phyloP scores from a whole-genome alignment of 768 basidiomycete species.

The Lenzites betulinus region DNA sequence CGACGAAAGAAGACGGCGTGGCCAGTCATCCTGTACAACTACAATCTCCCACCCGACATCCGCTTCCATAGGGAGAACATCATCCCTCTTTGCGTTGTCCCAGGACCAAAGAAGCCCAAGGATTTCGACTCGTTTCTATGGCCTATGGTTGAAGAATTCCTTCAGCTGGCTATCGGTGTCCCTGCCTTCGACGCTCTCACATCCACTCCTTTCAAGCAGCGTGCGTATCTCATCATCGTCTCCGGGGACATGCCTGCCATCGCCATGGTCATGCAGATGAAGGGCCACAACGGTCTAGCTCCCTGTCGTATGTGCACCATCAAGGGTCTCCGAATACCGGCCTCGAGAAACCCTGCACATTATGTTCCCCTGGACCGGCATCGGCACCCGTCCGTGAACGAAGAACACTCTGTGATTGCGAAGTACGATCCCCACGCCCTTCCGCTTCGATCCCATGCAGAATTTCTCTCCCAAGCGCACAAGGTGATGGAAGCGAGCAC shows the following conservation, averaged over 20 bases:
- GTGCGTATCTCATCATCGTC: conserved; percentile 24
- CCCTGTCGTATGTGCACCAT: conserved; percentile 31
- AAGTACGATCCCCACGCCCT: conserved; percentile 36
- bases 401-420: conserved; percentile 22
- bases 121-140: conserved; percentile 34
- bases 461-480: conserved; percentile 38
- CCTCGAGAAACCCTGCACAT: not conserved
- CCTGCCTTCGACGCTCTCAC: conserved; percentile 7
- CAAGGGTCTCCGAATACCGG: conserved; percentile 20
- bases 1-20: conserved; percentile 36
- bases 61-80: conserved; percentile 26
- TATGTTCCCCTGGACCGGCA: conserved; percentile 16
- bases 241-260: conserved; percentile 30
- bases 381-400: not conserved
- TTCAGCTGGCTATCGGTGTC: conserved; percentile 24
- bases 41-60: conserved; percentile 32
- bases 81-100: conserved; percentile 29
- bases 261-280: conserved; percentile 27
- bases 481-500: conserved; percentile 18
- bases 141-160: conserved; percentile 30
- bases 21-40: conserved; percentile 45
- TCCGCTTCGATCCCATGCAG: conserved; percentile 48
- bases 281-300: conserved; percentile 27
- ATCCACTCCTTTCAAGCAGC: conserved; percentile 16
- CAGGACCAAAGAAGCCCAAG: conserved; percentile 31